Evolutionary conservation across 306 rosid species (phyloP), one percentile per base, ranked within the genome.

Genomic region (Vigna unguiculata): DNA sequence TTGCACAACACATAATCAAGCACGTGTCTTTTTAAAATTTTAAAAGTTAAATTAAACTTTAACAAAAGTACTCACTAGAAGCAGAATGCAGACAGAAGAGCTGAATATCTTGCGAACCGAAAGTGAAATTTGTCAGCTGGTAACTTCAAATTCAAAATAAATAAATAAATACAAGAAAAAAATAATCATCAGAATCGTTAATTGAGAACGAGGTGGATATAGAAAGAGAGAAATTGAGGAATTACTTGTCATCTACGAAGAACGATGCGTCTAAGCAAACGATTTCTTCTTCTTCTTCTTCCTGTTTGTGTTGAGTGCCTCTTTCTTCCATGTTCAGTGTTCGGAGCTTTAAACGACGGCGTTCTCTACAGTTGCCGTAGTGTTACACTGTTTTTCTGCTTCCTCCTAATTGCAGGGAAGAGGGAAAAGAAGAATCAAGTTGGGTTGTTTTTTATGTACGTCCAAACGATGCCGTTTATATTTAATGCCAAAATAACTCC

Each of bases 51-150:
- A 40, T 9, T 38, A 38, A 38, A 9, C 43, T 38, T 38, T 1
- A 38, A 38, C 32, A 38, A 7, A 45, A 76, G 24, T 76, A 85
- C 95, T 86, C 82, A 94, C 97, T 91, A 15, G 97, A 94, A 83
- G 97, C 98, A 59, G 97, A 86, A 20, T 87, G 91, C 38, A 91
- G 93, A 76, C 97, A 94, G 49, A 85, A 85, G 59, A 90, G 93
- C 69, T 90, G 78, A 74, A 94, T 81, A 6, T 82, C 84, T 76
- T 87, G 94, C 80, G 97, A 91, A 12, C 97, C 98, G 73, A 91
- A 94, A 9, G 90, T 85, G 80, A 91, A 94, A 9, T 85, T 79
- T 5, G 91, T 90, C 22, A 94, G 87, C 93, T 84, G 85, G 87
- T 94, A 94, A 81, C 98, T 90, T 87, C 68, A 84, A 17, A 78